Percentiles rank a stretch among this genome's conserved stretches.
These are phyloP conservation scores for Tricholoma terreum DNA, from an alignment of 768 basidiomycete species.

Conservation along the genomic window DNA sequence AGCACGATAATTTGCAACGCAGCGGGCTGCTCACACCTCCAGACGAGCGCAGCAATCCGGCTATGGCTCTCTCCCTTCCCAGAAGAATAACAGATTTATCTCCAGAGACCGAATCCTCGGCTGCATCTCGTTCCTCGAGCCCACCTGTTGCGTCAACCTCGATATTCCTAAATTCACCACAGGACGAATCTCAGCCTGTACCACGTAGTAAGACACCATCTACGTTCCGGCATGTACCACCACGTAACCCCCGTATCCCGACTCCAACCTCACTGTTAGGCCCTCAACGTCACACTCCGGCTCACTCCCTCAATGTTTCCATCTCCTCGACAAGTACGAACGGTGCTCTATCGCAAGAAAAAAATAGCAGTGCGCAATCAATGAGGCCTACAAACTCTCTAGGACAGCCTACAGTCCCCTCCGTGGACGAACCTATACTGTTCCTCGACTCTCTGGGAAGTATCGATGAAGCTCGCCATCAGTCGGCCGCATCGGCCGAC, in stretches of 20 bases:
- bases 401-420: not conserved
- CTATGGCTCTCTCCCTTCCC: not conserved
- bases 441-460: not conserved
- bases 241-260: conserved; percentile 31
- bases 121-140: not conserved
- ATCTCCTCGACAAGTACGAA: conserved; percentile 5
- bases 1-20: not conserved
- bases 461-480: not conserved
- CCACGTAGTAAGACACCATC: conserved; percentile 31
- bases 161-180: conserved; percentile 1
- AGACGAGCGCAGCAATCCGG: not conserved
- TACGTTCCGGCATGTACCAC: conserved; percentile 50
- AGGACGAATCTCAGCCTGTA: not conserved
- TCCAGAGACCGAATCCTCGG: not conserved
- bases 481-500: not conserved
- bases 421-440: not conserved
- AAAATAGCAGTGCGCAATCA: not conserved
- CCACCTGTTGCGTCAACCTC: conserved; percentile 11
- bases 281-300: conserved; percentile 16
- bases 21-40: not conserved
- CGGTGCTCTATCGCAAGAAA: not conserved
- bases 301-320: conserved; percentile 14
- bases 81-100: not conserved
- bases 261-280: conserved; percentile 32
- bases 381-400: not conserved